Percentiles rank a stretch among this genome's conserved stretches.
Evolutionary conservation across 2,329 filamentous ascomycete genomes (phyloP).

Genomic region (Calycina marina): DNA sequence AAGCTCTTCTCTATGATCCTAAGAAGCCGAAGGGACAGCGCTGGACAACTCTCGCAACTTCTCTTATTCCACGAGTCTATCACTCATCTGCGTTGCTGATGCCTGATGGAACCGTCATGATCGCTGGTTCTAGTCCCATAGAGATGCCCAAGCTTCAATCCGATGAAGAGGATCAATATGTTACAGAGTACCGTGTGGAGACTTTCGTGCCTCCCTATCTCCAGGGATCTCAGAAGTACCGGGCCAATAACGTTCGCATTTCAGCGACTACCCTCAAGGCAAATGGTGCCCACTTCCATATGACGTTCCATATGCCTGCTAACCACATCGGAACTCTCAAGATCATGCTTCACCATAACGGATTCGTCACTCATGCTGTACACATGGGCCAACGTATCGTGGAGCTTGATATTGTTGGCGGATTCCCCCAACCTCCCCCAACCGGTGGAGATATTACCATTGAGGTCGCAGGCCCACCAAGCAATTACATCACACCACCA

Average conservation of each 20-base stretch:
- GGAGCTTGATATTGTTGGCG: slow-evolving; percentile 36
- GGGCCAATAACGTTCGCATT: slow-evolving; percentile 33
- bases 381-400: slow-evolving; percentile 48
- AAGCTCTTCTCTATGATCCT: slow-evolving; percentile 43
- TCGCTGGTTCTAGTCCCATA: slow-evolving; percentile 46
- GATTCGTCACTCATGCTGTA: slow-evolving; percentile 44
- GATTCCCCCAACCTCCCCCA: slow-evolving; percentile 24
- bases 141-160: slow-evolving; percentile 37
- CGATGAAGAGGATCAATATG: slow-evolving; percentile 31
- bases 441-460: slow-evolving; percentile 25
- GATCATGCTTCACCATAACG: slow-evolving; percentile 40
- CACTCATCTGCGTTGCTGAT: slow-evolving; percentile 45
- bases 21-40: slow-evolving; percentile 33
- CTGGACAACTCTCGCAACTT: slow-evolving; percentile 29
- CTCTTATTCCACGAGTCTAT: slow-evolving; percentile 36
- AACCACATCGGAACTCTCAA: slow-evolving; percentile 28
- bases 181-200: slow-evolving; percentile 47
- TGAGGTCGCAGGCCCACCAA: slow-evolving; percentile 38
- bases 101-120: slow-evolving; percentile 42
- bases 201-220: slow-evolving; percentile 47
- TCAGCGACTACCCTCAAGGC: slow-evolving; percentile 28
- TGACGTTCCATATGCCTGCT: slow-evolving; percentile 32
- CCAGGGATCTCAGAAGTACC: slow-evolving; percentile 27
- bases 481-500: slow-evolving; percentile 38
- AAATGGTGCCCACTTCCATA: slow-evolving; percentile 29